Evolutionary conservation across 805 yeast species (phyloP), one percentile per base, ranked within the genome.

Genomic region (Ogataea thermomethanolica): DNA sequence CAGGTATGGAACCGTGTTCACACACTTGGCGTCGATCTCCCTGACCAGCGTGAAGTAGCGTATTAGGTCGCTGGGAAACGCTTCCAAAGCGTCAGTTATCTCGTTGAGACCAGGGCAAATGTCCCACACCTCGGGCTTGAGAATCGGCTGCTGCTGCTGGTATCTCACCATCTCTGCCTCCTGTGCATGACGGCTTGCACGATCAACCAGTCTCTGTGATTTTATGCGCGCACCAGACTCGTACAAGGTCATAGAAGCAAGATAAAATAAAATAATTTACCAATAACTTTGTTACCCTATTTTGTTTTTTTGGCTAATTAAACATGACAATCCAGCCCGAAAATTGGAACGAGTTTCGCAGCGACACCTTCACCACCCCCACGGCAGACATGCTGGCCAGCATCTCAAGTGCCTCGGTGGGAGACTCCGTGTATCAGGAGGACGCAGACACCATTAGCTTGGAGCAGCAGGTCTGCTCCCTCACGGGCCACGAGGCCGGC

Each of bases 11-110:
- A 82, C 70, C 0, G 86, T 71, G 45, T 77, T 73, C 25, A 84
- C 84, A 60, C 96, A 87, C 61, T 91, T 91, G 45, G 98, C 97
- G 57, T 90, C 97, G 38, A 93, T 89, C 58, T 93, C 99, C 56
- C 88, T 86, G 49, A 93, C 67, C 11, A 88, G 67, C 1, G 98
- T 93, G 61, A 89, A 79, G 57, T 90, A 91, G 37, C 90, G 77
- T 35, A 89, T 77, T 29, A 87, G 70, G 50, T 88, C 96, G 41
- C 73, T 57, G 0, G 99, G 99, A 47, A 89, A 71, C 17, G 96
- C 96, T 57, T 89, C 95, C 36, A 91, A 75, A 1, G 89, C 90
- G 65, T 93, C 99, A 32, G 86, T 72, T 40, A 93, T 76, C 60
- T 93, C 99, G 64, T 90, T 91, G 39, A 93, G 69, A 1, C 97